Evolutionary conservation across 2,329 filamentous ascomycete genomes (phyloP).

Genomic region (Exophiala calicioides): DNA sequence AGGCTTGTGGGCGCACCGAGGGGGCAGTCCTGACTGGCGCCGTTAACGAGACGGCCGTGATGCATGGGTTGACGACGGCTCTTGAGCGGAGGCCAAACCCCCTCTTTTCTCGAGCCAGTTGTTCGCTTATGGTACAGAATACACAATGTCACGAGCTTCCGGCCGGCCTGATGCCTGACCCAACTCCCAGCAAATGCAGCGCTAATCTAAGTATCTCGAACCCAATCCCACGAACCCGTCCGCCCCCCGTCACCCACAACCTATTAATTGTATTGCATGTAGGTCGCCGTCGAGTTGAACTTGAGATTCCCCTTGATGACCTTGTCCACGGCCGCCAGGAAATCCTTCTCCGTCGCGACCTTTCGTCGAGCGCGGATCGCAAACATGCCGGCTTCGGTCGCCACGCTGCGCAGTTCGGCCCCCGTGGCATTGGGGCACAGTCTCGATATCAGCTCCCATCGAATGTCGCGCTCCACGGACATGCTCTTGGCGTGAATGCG

Average conservation of each 20-base stretch:
- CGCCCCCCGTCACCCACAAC: too few relatives aligned
- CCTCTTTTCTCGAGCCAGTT: too few relatives aligned
- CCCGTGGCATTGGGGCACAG: conserved; percentile 97
- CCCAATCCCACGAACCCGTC: too few relatives aligned
- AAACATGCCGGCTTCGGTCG: conserved; percentile 98
- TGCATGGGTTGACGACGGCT: too few relatives aligned
- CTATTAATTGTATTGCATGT: conserved; percentile 99
- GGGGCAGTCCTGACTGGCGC: too few relatives aligned
- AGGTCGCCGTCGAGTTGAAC: conserved; percentile 82
- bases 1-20: too few relatives aligned
- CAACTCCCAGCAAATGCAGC: conserved; percentile 20
- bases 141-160: too few relatives aligned
- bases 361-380: conserved; percentile 92
- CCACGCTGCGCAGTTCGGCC: conserved; percentile 92
- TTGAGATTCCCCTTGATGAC: conserved; percentile 77
- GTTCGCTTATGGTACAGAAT: too few relatives aligned
- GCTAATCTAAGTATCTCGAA: neutral
- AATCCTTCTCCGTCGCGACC: conserved; percentile 98
- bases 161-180: neutral
- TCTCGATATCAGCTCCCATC: conserved; percentile 97
- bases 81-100: too few relatives aligned
- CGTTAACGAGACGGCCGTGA: too few relatives aligned
- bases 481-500: conserved; percentile 87
- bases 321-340: conserved; percentile 95
- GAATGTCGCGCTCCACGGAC: conserved; percentile 97